Evolutionary conservation across 2,329 filamentous ascomycete genomes (phyloP), one percentile per base, ranked within the genome.

Genomic region (Trichoderma lentiforme): DNA sequence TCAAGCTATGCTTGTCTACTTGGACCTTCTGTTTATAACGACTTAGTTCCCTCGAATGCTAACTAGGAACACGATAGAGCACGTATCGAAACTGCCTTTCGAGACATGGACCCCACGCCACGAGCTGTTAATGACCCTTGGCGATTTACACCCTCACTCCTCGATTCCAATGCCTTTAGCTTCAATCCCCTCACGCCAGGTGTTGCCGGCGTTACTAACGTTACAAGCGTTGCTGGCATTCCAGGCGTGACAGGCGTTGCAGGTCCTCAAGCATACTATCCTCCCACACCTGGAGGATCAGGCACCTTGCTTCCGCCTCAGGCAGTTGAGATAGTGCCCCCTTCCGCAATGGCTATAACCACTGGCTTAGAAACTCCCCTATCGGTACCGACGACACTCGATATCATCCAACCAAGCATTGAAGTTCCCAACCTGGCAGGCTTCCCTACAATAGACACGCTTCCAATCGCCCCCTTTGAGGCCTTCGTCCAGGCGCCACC

Each of bases 71-170:
- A 26, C 53, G 34, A 67, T 58, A 80, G 78, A 62, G 71, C 71
- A 39, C 75, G 76, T 53, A 71, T 79, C 32, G 74, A 73, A 51
- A 75, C 77, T 72, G 78, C 75, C 47, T 89, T 88, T 76, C 82
- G 84, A 80, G 92, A 96, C 81, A 89, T 92, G 78, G 94, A 97
- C 78, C 92, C 93, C 24, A 97, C 93, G 4, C 93, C 94, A 6
- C 89, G 92, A 79, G 92, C 91, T 21, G 88, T 92, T 56, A 90
- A 92, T 77, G 94, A 98, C 76, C 90, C 88, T 76, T 96, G 95
- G 91, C 89, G 92, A 75, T 94, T 97, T 78, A 97, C 95, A 3
- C 94, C 95, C 4, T 96, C 94, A 26, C 85, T 97, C 71, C 88
- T 98, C 79, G 95, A 98, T 79, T 90, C 94, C 21, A 94, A 92